phyloP scores from a whole-genome alignment of 2,329 filamentous ascomycete species.

The Didymellaceae sp. region DNA sequence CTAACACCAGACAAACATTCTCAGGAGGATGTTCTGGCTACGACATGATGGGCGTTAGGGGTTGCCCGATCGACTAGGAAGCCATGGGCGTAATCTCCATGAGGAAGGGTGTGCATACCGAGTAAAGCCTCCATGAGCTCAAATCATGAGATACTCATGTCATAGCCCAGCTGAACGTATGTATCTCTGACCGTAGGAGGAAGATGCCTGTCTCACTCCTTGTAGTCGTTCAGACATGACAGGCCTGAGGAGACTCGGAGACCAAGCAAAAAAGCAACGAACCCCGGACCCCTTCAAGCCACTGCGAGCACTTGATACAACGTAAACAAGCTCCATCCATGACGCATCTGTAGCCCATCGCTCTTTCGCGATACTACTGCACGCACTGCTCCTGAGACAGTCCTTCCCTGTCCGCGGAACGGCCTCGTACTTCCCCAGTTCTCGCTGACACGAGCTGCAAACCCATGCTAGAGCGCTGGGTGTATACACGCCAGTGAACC shows the following conservation, averaged over 20 bases:
- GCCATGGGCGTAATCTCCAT: too few species aligned
- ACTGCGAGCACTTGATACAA: constrained; percentile 3
- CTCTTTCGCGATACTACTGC: constrained; percentile 8
- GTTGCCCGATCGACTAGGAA: too few species aligned
- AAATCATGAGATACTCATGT: neutral
- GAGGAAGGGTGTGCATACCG: too few species aligned
- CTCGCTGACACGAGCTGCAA: constrained; percentile 18
- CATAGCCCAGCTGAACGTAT: neutral
- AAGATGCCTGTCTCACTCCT: constrained; percentile 14
- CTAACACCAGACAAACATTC: too few species aligned
- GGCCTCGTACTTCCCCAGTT: constrained; percentile 9
- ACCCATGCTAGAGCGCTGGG: constrained; percentile 10
- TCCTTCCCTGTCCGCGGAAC: constrained; percentile 11
- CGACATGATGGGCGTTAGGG: too few species aligned
- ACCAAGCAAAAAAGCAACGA: constrained; percentile 4
- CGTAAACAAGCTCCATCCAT: constrained; percentile 13
- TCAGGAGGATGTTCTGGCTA: too few species aligned
- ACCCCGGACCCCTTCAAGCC: constrained; percentile 13
- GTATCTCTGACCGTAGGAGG: neutral
- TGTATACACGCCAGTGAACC: constrained; percentile 14
- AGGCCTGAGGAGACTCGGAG: neutral
- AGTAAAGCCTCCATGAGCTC: neutral
- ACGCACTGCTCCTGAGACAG: constrained; percentile 3
- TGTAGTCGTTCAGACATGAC: constrained; percentile 3
- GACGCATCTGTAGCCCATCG: neutral